Evolutionary conservation across 2,329 filamentous ascomycete species (phyloP).

Genomic region (Trichoderma koningiopsis): DNA sequence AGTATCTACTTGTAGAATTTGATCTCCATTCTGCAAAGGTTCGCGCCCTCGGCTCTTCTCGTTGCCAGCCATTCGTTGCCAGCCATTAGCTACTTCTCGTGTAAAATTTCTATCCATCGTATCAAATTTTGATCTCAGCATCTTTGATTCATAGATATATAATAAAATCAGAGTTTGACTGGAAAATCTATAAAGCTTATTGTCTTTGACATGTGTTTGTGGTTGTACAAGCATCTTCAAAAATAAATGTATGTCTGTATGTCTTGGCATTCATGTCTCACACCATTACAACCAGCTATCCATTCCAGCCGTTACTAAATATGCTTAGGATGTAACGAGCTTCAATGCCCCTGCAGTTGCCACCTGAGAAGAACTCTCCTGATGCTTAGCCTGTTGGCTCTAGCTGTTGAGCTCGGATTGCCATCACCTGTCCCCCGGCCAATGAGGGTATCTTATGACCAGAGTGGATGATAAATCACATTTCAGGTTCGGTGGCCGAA

Average conservation of each 20-base stretch:
- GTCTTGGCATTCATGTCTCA: neutral
- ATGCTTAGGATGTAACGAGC: neutral
- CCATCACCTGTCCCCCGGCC: neutral
- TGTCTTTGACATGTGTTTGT: neutral
- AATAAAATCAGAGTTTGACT: neutral
- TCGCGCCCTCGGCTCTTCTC: no score
- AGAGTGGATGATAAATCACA: neutral
- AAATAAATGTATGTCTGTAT: neutral
- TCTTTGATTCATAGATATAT: neutral
- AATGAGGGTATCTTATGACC: conserved; percentile 2
- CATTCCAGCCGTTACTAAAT: neutral
- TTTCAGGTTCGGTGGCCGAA: neutral
- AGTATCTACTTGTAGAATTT: neutral
- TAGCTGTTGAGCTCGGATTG: neutral
- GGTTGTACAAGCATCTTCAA: neutral
- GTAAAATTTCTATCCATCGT: neutral
- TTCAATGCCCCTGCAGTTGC: neutral
- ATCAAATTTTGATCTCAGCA: neutral
- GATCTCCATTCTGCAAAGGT: neutral
- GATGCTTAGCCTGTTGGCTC: neutral
- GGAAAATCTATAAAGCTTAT: neutral
- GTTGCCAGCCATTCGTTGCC: neutral
- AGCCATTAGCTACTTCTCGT: neutral
- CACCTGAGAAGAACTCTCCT: neutral
- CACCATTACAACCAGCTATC: neutral